Conservation (phyloP, 768 basidiomycete species). For the Boletus subcaerulescens region DNA sequence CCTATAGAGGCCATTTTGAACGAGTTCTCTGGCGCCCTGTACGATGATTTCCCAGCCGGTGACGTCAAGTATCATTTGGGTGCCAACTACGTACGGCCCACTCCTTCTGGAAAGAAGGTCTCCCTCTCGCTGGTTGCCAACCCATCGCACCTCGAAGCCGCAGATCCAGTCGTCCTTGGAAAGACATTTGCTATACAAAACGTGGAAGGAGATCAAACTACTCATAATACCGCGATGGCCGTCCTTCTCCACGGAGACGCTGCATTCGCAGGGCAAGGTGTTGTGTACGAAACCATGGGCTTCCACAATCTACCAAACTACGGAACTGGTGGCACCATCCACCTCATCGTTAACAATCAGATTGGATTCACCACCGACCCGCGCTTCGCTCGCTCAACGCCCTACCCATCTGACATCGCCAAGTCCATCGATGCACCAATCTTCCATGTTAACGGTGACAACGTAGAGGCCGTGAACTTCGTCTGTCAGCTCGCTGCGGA, state of each 20-base stretch:
- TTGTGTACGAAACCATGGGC: slow-evolving; percentile 99
- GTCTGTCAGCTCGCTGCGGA: slow-evolving; percentile 98
- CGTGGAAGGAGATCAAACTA: slow-evolving; percentile 81
- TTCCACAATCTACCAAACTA: slow-evolving; percentile 94
- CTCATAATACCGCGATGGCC: slow-evolving; percentile 86
- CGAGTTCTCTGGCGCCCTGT: slow-evolving; percentile 82
- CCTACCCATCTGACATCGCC: slow-evolving; percentile 97
- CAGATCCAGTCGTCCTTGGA: slow-evolving; percentile 96
- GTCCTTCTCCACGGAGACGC: slow-evolving; percentile 97
- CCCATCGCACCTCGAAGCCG: slow-evolving; percentile 96
- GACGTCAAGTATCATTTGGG: slow-evolving; percentile 99
- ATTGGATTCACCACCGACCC: slow-evolving; percentile 99
- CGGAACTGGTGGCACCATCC: slow-evolving; percentile 97
- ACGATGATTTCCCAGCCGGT: slow-evolving; percentile 80
- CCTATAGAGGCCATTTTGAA: slow-evolving; percentile 97
- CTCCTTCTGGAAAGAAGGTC: slow-evolving; percentile 97
- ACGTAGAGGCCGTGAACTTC: slow-evolving; percentile 96
- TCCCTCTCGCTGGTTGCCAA: slow-evolving; percentile 97
- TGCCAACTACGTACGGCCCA: slow-evolving; percentile 97
- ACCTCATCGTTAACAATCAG: slow-evolving; percentile 98
- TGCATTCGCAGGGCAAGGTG: slow-evolving; percentile 96
- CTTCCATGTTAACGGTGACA: slow-evolving; percentile 99
- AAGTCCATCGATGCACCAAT: slow-evolving; percentile 98
- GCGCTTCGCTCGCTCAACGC: slow-evolving; percentile 94
- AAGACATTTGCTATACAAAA: slow-evolving; percentile 98